Percentiles rank a stretch among this genome's conserved stretches.
Conservation (phyloP, 306 rosid genomes). For the Astragalus membranaceus region DNA sequence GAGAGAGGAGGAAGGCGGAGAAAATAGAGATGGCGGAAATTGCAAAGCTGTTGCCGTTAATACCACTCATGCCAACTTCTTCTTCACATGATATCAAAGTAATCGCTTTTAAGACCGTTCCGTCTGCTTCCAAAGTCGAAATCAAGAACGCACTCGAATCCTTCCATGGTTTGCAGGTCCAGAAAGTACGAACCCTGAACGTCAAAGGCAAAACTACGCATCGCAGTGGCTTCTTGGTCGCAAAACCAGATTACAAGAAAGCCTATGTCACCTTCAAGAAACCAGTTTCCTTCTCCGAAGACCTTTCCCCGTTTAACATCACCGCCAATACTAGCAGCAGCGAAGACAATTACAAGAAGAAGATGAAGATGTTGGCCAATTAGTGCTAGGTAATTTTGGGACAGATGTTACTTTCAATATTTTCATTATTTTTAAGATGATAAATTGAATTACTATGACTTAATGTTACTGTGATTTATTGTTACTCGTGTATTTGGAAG, state of each 20-base stretch:
- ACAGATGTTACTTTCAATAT: not conserved
- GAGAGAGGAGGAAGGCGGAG: not conserved
- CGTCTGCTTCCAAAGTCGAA: slow-evolving; percentile 77
- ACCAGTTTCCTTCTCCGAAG: slow-evolving; percentile 48
- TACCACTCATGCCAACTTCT: slow-evolving; percentile 42
- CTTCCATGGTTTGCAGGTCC: slow-evolving; percentile 65
- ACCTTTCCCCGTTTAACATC: slow-evolving; percentile 39
- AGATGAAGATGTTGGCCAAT: not conserved
- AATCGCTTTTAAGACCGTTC: slow-evolving; percentile 72
- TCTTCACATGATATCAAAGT: slow-evolving; percentile 46
- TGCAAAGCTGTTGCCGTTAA: slow-evolving; percentile 61
- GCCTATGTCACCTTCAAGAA: slow-evolving; percentile 69
- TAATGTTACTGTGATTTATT: too few relatives aligned
- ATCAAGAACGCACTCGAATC: slow-evolving; percentile 63
- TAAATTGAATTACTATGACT: not conserved
- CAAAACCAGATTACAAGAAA: slow-evolving; percentile 82
- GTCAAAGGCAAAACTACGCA: slow-evolving; percentile 83
- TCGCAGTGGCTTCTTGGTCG: slow-evolving; percentile 44
- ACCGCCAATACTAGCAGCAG: not conserved
- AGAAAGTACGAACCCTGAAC: slow-evolving; percentile 72
- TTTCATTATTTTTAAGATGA: not conserved
- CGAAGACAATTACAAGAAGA: slow-evolving; percentile 36
- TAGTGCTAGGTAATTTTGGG: slow-evolving; percentile 24
- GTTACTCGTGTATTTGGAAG: not conserved
- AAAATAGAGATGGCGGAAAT: slow-evolving; percentile 44